Evolutionary conservation across 306 rosid species (phyloP).

Genomic region (Sesbania bispinosa): DNA sequence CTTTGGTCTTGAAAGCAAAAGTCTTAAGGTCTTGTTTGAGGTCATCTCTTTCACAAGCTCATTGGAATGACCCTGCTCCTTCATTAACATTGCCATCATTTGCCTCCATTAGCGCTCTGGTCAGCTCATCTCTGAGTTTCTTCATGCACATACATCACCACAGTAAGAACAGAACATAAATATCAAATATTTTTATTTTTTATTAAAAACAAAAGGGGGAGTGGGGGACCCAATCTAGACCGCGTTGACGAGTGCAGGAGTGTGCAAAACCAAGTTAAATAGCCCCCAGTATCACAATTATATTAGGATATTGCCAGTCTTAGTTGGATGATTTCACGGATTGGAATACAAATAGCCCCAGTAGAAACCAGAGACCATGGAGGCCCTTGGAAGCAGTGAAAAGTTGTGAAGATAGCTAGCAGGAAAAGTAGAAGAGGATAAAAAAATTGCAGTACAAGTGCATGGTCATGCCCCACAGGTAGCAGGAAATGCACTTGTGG

Average conservation of each 20-base stretch:
- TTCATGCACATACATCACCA: conserved; percentile 35
- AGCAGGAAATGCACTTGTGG: conserved; percentile 14
- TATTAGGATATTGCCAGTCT: background rate
- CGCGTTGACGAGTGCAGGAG: background rate
- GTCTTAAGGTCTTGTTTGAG: conserved; percentile 63
- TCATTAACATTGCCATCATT: conserved; percentile 47
- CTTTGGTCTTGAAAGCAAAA: conserved; percentile 85
- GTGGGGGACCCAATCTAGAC: background rate
- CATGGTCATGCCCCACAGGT: conserved; percentile 11
- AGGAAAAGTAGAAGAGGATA: conserved; percentile 35
- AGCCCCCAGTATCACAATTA: background rate
- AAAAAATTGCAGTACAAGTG: conserved; percentile 11
- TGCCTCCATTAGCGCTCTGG: conserved; percentile 63
- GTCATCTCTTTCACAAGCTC: conserved; percentile 73
- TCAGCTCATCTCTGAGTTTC: conserved; percentile 84
- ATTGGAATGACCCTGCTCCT: conserved; percentile 62
- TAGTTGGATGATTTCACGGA: background rate
- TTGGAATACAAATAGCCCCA: background rate
- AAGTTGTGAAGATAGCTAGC: background rate
- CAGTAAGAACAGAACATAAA: conserved; percentile 14
- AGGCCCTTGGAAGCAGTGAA: conserved; percentile 11
- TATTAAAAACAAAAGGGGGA: background rate
- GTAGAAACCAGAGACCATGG: background rate
- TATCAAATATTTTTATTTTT: background rate
- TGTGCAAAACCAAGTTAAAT: background rate